Percentiles rank a stretch among this genome's conserved stretches.
Conservation (phyloP, 495 filamentous ascomycete genomes). For the Talaromyces proteolyticus region DNA sequence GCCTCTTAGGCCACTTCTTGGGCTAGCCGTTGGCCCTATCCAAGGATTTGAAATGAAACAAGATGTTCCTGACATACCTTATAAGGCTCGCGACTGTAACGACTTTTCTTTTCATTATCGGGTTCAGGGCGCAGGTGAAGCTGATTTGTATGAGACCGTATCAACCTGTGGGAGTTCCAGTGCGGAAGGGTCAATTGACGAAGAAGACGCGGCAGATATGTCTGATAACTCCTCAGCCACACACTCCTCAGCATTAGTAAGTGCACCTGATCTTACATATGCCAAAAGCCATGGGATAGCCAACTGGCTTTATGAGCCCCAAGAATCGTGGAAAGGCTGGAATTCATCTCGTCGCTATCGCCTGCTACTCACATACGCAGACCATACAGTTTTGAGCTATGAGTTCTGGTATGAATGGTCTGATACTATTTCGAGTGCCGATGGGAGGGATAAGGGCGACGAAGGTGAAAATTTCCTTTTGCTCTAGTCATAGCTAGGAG, state of each 20-base stretch:
- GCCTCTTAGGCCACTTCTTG: constrained; percentile 44
- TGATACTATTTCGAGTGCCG: background rate
- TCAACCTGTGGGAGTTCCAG: background rate
- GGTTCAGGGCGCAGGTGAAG: constrained; percentile 12
- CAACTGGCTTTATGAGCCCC: constrained; percentile 27
- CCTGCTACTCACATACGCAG: constrained; percentile 67
- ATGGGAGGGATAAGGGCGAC: background rate
- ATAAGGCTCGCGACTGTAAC: constrained; percentile 15
- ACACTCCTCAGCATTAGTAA: too few species aligned
- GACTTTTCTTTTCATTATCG: constrained; percentile 30
- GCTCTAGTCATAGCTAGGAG: too few species aligned
- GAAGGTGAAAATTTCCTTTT: background rate
- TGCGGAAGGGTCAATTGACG: background rate
- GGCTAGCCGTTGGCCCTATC: constrained; percentile 53
- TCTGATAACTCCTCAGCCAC: background rate
- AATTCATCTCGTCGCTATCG: constrained; percentile 51
- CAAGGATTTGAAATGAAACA: constrained; percentile 48
- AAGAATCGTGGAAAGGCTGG: constrained; percentile 34
- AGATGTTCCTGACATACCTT: constrained; percentile 32
- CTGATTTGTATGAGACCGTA: constrained; percentile 1
- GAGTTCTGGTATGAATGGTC: constrained; percentile 55
- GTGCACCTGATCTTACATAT: constrained; percentile 17
- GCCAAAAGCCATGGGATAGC: constrained; percentile 37
- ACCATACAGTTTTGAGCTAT: constrained; percentile 77
- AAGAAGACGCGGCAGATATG: background rate